Conservation (phyloP, 768 basidiomycete genomes). For the Cyclocybe cylindracea region DNA sequence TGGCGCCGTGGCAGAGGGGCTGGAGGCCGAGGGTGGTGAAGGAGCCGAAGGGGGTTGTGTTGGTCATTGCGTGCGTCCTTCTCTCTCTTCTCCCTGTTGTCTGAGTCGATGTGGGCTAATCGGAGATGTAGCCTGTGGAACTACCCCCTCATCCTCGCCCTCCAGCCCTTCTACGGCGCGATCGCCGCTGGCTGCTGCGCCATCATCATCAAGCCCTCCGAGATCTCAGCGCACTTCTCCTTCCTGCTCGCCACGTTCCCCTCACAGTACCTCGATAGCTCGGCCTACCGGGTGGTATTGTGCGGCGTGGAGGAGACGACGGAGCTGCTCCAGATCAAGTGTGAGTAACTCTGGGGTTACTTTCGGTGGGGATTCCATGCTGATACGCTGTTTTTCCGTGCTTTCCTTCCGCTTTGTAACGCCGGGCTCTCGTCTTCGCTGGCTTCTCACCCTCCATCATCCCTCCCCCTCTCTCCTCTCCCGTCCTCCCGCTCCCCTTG, state of each 20-base stretch:
- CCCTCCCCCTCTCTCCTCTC: too few relatives aligned
- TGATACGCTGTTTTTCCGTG: too few relatives aligned
- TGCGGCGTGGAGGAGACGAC: conserved; percentile 62
- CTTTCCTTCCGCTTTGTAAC: too few relatives aligned
- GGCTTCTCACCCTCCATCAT: too few relatives aligned
- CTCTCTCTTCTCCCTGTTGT: neutral
- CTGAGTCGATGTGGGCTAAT: too few relatives aligned
- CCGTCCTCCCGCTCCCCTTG: too few relatives aligned
- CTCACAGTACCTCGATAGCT: conserved; percentile 49
- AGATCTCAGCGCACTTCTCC: conserved; percentile 51
- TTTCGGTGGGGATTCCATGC: too few relatives aligned
- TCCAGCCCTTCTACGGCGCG: conserved; percentile 67
- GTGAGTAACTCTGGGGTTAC: too few relatives aligned
- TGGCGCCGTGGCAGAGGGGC: conserved; percentile 43
- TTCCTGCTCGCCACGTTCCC: conserved; percentile 53
- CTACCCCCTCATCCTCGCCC: conserved; percentile 55
- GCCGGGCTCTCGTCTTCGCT: too few relatives aligned
- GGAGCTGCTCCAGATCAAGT: conserved; percentile 48
- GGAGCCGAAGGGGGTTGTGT: conserved; percentile 59
- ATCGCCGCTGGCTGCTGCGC: conserved; percentile 75
- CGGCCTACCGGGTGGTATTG: conserved; percentile 54
- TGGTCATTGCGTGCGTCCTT: conserved; percentile 58
- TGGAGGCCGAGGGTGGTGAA: conserved; percentile 58
- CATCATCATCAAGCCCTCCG: conserved; percentile 63
- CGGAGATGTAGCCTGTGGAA: conserved; percentile 60